Conservation (phyloP, 371 early-diverging fungal species). For the Smittium culicis region DNA sequence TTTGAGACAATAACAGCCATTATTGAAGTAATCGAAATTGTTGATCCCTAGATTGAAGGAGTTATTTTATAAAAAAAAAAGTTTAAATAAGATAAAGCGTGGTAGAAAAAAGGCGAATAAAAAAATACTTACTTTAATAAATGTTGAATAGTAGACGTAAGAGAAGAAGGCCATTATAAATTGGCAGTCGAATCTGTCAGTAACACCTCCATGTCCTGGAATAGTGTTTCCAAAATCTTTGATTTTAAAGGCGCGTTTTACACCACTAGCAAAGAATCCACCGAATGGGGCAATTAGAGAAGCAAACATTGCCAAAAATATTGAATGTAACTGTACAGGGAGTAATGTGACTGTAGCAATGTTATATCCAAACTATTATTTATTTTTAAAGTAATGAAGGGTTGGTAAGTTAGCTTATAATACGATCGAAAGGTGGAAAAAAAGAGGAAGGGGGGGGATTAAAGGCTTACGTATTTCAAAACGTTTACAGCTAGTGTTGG, state of each 20-base stretch:
- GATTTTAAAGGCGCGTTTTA: slow-evolving; percentile 95
- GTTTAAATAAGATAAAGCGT: too few relatives aligned
- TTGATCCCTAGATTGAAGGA: too few relatives aligned
- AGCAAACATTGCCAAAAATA: slow-evolving; percentile 86
- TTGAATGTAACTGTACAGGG: slow-evolving; percentile 80
- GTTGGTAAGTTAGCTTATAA: too few relatives aligned
- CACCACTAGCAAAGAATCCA: slow-evolving; percentile 98
- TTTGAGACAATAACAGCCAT: too few relatives aligned
- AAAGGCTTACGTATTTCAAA: neutral
- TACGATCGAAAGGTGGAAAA: neutral
- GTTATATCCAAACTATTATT: neutral
- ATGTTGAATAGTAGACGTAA: slow-evolving; percentile 79
- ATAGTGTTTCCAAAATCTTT: slow-evolving; percentile 97
- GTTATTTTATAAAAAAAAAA: too few relatives aligned
- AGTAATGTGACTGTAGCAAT: slow-evolving; percentile 36
- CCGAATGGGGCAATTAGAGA: slow-evolving; percentile 98
- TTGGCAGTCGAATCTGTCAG: slow-evolving; percentile 98
- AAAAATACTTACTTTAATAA: slow-evolving; percentile 64
- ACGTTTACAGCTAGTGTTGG: neutral
- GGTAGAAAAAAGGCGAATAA: too few relatives aligned
- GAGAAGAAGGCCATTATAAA: slow-evolving; percentile 94
- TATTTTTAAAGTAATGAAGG: too few relatives aligned
- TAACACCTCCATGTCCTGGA: slow-evolving; percentile 97
- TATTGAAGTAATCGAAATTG: too few relatives aligned
- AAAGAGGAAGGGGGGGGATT: neutral